Base-by-base conservation (phyloP, 176 grass and related monocot species). In the Melocanna baccifera region DNA sequence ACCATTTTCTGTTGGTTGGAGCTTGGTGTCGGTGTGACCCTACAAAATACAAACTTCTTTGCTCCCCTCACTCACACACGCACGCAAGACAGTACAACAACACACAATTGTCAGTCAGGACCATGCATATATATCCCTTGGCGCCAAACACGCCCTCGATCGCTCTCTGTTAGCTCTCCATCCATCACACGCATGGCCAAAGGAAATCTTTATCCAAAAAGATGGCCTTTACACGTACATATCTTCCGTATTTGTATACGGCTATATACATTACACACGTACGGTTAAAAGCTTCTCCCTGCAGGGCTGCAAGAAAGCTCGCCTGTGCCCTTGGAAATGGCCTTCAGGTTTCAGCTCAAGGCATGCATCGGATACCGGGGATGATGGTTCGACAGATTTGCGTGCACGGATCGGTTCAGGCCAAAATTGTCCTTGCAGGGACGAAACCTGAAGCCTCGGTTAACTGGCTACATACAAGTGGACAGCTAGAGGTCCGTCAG, bases 1-100 rank as follows among this genome's bases (percentile, higher is more conserved):
- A 86, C 76, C 84, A 53, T 58, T 64, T 86, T 80, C 56, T 30
- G 76, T 72, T 79, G 75, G 45, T 62, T 30, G 10, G 11, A 11
- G 29, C 52, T 45, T 42, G 37, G 18, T 32, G 68, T 7, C 16
- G 3, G 26, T 9, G 81, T 63, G 46, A 26, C 71, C 62, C 82
- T 40, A 28, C 70, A 20, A 23, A 19, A 82, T 55, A n/a, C 47
- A 6, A 32, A 7, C 68, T n/a, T 15, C 36, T 52, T 20, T 40
- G 74, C 36, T 57, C 55, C 41, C 67, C 15, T 65, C 70, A 12
- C 28, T 37, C 63, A 41, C 32, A 65, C 50, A 16, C 47, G 42
- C 48, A 8, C 28, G 14, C 62, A 67, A 5, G 32, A 23, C 28
- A 18, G 10, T 45, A 45, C 68, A 25, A 15, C 25, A 7, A 29